Conservation (phyloP, 2,329 filamentous ascomycete species). For the Alternaria novae-zelandiae region DNA sequence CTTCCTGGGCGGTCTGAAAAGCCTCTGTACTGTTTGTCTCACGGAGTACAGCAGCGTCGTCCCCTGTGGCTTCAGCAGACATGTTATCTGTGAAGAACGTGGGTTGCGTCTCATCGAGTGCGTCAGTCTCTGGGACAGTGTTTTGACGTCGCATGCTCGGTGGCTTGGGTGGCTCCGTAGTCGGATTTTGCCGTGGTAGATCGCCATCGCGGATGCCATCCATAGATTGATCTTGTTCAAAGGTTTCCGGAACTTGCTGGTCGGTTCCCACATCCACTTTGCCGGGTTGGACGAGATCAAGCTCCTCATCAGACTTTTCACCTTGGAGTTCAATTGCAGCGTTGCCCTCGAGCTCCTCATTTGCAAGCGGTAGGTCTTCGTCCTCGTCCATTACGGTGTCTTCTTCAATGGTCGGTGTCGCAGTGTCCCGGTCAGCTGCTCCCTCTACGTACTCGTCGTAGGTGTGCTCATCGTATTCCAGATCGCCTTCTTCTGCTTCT, state of each 20-base stretch:
- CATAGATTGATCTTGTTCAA: conserved; percentile 16
- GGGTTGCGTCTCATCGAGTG: conserved; percentile 44
- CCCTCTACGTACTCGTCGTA: conserved; percentile 28
- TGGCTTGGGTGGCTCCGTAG: not conserved
- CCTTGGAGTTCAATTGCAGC: not conserved
- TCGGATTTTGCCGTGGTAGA: not conserved
- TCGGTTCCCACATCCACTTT: conserved; percentile 15
- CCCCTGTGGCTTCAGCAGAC: not conserved
- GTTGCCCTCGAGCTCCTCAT: conserved; percentile 17
- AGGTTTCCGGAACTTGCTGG: conserved; percentile 34
- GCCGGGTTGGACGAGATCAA: conserved; percentile 12
- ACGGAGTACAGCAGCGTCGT: not conserved
- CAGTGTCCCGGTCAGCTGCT: conserved; percentile 9
- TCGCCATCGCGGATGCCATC: not conserved
- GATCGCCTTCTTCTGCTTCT: conserved; percentile 32
- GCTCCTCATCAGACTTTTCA: conserved; percentile 8
- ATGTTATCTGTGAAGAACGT: conserved; percentile 23
- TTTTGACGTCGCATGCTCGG: conserved; percentile 31
- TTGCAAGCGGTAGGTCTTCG: conserved; percentile 29
- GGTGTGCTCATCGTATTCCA: conserved; percentile 32
- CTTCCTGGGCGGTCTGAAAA: conserved; percentile 48
- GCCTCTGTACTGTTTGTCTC: conserved; percentile 29
- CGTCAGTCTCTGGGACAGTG: conserved; percentile 43
- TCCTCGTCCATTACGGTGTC: conserved; percentile 29
- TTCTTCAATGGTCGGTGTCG: conserved; percentile 12